Evolutionary conservation across 1,284 basidiomycete genomes (phyloP), one percentile per base, ranked within the genome.

Genomic region (Trichosporon faecale): DNA sequence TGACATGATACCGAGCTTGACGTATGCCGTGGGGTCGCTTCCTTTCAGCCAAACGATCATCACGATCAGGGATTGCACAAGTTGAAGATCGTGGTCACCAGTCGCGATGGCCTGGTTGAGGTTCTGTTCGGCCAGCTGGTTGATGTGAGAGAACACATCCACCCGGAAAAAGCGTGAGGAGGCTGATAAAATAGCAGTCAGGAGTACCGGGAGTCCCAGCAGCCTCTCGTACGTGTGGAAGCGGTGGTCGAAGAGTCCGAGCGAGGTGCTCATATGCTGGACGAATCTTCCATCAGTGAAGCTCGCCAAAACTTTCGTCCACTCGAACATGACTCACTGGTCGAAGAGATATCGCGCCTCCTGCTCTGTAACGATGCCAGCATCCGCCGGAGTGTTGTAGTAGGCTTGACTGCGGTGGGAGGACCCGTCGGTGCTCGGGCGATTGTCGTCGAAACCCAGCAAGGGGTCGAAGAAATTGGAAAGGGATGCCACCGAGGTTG

Each of bases 1-100:
- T 3, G 76, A 71, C 1, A 76, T 76, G 27, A 75, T 73, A 2
- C 76, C 78, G 11, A 76, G 64, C 40, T 76, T 76, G 7, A 71
- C 65, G 63, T 73, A 78, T 0, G 69, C 66, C 1, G 75, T 71
- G 14, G 69, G 63, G 9, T 76, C 73, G 9, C 66, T 66, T 0
- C 70, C 70, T 8, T 68, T 37, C 16, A 71, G 71, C 73, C 73
- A 76, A 21, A 67, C 68, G 3, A 72, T 52, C 18, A 72, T 14
- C 16, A 74, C 68, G 2, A 73, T 49, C 8, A 76, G 55, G 1
- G 73, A 70, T 44, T 74, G 73, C 8, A 74, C 66, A 25, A 71
- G 69, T 46, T 68, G 49, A 1, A 74, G 21, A 63, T 69, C 66
- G 67, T 70, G 60, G 25, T 70, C 66, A 2, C 72, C 72, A n/a